phyloP scores from a whole-genome alignment of 1,139 yeast species.

The Pichia sp. region DNA sequence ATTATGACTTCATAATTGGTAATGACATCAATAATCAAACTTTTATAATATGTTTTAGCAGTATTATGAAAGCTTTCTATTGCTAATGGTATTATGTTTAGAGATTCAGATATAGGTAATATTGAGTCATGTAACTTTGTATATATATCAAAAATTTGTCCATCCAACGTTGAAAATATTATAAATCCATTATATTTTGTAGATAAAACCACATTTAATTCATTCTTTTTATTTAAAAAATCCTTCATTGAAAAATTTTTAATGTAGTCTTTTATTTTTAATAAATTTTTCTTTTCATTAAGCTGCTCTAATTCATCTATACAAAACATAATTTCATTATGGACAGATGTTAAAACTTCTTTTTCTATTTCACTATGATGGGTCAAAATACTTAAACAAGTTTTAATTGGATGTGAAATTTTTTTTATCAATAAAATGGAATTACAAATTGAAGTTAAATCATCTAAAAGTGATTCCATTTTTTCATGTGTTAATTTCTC shows the following conservation, averaged over 20 bases:
- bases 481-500: conserved; percentile 3
- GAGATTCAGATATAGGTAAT: conserved; percentile 51
- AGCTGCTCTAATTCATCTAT: conserved; percentile 28
- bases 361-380: conserved; percentile 54
- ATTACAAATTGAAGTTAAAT: conserved; percentile 37
- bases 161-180: conserved; percentile 6
- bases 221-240: conserved; percentile 28
- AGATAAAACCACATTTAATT: conserved; percentile 24
- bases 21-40: conserved; percentile 33
- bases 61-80: conserved; percentile 40
- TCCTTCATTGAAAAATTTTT: conserved; percentile 13
- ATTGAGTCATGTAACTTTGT: conserved; percentile 32
- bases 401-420: conserved; percentile 34
- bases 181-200: conserved; percentile 6
- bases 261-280: conserved; percentile 21
- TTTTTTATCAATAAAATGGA: conserved; percentile 38
- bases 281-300: conserved; percentile 32
- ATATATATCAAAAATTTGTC: conserved; percentile 33
- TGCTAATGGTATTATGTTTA: conserved; percentile 52
- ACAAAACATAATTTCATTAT: conserved; percentile 45
- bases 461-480: conserved; percentile 35
- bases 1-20: conserved; percentile 37
- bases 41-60: conserved; percentile 32
- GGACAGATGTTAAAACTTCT: conserved; percentile 46
- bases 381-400: conserved; percentile 45